Conservation (phyloP, 208 protist genomes). For the Trypanosoma congolense region DNA sequence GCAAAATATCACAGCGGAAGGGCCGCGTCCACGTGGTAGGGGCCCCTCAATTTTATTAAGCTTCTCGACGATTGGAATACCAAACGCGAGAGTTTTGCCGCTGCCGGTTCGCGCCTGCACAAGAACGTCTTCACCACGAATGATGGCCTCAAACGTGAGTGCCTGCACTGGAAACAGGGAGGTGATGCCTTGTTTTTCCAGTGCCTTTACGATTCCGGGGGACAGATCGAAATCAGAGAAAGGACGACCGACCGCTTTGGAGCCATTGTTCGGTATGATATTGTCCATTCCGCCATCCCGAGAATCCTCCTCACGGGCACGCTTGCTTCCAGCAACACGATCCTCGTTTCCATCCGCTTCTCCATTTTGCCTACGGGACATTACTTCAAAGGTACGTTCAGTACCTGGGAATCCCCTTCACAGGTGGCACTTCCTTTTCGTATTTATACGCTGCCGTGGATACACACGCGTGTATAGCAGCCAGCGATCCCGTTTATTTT, state of each 20-base stretch:
- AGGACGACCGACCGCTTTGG: conserved; percentile 45
- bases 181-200: conserved; percentile 75
- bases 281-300: conserved; percentile 16
- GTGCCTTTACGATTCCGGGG: conserved; percentile 57
- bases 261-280: conserved; percentile 66
- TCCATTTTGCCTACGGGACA: conserved; percentile 15
- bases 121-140: conserved; percentile 85
- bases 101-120: conserved; percentile 90
- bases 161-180: conserved; percentile 92
- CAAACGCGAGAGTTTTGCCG: conserved; percentile 94
- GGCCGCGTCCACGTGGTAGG: conserved; percentile 58
- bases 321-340: conserved; percentile 31
- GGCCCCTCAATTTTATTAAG: conserved; percentile 35
- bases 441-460: too few relatives aligned
- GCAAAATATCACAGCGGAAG: conserved; percentile 93
- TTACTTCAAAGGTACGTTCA: too few relatives aligned
- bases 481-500: too few relatives aligned
- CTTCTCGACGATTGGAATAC: conserved; percentile 86
- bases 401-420: too few relatives aligned
- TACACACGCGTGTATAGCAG: too few relatives aligned
- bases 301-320: conserved; percentile 3
- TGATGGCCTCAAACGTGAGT: conserved; percentile 89
- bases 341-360: conserved; percentile 21
- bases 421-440: conserved; percentile 25
- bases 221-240: conserved; percentile 84